Evolutionary conservation across 352 stramenopile species (phyloP), one percentile per base, ranked within the genome.

Genomic region (Aphanomyces cochlioides): DNA sequence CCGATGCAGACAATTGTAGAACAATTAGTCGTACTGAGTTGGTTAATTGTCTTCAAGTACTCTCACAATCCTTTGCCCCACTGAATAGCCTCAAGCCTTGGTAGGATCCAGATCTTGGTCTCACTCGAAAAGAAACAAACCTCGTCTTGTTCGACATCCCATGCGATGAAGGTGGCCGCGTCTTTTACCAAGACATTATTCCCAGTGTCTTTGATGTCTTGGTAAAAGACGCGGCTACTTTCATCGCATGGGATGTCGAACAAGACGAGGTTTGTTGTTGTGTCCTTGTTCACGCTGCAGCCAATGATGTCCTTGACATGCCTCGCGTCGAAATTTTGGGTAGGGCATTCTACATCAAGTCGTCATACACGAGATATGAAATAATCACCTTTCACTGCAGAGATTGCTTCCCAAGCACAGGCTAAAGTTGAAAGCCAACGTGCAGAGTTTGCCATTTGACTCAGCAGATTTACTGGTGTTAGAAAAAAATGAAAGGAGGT

Each of bases 211-310:
- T 89, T 67, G 64, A 79, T 1, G 37, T 89, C 82, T 5, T 64
- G 43, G 54, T 90, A 88, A 8, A 78, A 56, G 10, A 90, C 66
- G 36, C 65, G 67, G 40, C 79, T 69, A n/a, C 80, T 72, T 2
- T 79, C 77, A 15, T 70, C 56, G 3, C 56, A 21, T 0, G 81
- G 80, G 0, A 74, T 78, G 70, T 90, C 83, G 1, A 82, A 84
- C 83, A 91, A 82, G 56, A 93, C 76, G 37, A 87, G 73, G 71
- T 93, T 92, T n/a, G 91, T 81, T 66, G 92, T 84, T 10, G n/a
- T n/a, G n/a, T 90, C 7, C 64, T 93, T 6, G 72, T 76, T 19
- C 80, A 90, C 28, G 74, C 77, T 17, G 90, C 85, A 47, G 47
- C 80, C 19, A 66, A 86, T 4, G 80, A 82, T 17, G 73, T 88